phyloP scores from a whole-genome alignment of 2,329 filamentous ascomycete genomes.

The Gyromitra esculenta region DNA sequence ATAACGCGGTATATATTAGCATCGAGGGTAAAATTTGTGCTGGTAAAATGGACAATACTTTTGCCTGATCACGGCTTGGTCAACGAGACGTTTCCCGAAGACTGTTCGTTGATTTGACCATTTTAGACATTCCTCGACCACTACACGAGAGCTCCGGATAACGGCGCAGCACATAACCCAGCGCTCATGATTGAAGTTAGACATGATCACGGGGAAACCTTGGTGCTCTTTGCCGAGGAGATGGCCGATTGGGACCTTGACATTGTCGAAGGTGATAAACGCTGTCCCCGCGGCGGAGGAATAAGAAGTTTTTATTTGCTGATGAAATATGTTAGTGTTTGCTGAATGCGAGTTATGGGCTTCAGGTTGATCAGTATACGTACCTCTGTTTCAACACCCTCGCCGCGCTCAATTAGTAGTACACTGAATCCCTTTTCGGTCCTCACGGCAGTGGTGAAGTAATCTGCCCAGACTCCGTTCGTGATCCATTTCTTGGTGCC shows the following conservation, averaged over 20 bases:
- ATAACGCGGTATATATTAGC: background rate
- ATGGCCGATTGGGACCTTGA: constrained; percentile 82
- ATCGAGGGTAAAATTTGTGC: background rate
- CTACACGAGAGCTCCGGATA: constrained; percentile 71
- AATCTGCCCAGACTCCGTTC: constrained; percentile 81
- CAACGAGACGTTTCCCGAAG: constrained; percentile 81
- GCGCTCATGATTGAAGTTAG: constrained; percentile 71
- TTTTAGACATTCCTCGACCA: constrained; percentile 85
- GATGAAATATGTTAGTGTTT: constrained; percentile 56
- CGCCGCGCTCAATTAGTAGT: constrained; percentile 76
- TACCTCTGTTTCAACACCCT: constrained; percentile 74
- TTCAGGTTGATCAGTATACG: background rate
- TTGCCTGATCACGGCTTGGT: constrained; percentile 82
- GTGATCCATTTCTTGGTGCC: constrained; percentile 89
- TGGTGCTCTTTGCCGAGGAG: constrained; percentile 84
- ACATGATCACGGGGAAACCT: constrained; percentile 83
- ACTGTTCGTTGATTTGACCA: constrained; percentile 89
- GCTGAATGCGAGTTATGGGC: background rate
- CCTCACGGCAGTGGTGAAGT: constrained; percentile 82
- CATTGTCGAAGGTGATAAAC: constrained; percentile 84
- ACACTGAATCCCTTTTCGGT: constrained; percentile 78
- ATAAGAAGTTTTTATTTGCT: constrained; percentile 82
- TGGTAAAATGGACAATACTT: constrained; percentile 64
- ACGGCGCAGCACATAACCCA: constrained; percentile 65
- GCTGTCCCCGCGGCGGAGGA: constrained; percentile 80